Conservation (phyloP, 768 basidiomycete genomes). For the Leccinum rimulosum region DNA sequence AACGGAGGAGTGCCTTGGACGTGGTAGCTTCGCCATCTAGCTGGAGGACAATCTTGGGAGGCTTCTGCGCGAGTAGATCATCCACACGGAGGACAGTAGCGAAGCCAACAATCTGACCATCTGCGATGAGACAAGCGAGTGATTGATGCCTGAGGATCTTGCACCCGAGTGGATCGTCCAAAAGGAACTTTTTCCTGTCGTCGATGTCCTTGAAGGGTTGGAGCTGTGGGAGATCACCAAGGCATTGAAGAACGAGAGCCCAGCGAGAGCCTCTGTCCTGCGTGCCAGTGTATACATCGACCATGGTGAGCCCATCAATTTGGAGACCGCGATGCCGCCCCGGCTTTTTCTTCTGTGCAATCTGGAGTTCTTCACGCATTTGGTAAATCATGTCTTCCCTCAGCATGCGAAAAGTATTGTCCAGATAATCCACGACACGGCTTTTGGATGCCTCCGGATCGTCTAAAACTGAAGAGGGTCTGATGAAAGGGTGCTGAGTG, state of each 20-base stretch:
- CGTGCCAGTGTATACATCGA: conserved; percentile 38
- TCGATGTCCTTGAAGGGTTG: conserved; percentile 23
- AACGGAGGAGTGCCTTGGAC: conserved; percentile 38
- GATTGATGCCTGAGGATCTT: conserved; percentile 55
- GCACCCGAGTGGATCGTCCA: conserved; percentile 32
- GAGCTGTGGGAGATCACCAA: conserved; percentile 37
- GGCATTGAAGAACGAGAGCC: conserved; percentile 41
- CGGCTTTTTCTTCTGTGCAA: conserved; percentile 40
- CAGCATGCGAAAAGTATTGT: conserved; percentile 64
- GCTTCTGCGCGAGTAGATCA: conserved; percentile 43
- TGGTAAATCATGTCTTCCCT: conserved; percentile 65
- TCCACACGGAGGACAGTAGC: conserved; percentile 56
- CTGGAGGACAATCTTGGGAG: conserved; percentile 53
- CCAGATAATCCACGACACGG: conserved; percentile 50
- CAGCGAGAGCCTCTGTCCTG: conserved; percentile 34
- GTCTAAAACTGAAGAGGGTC: conserved; percentile 43
- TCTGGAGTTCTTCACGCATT: conserved; percentile 55
- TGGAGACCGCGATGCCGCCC: conserved; percentile 39
- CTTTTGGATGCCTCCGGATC: conserved; percentile 38
- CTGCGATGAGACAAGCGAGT: conserved; percentile 50
- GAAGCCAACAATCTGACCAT: conserved; percentile 49
- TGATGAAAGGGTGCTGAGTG: conserved; percentile 48
- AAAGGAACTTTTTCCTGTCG: conserved; percentile 39
- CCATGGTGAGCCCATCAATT: conserved; percentile 38
- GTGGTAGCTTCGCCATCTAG: conserved; percentile 46